These are phyloP conservation scores for Pisolithus tinctorius DNA, from an alignment of 768 basidiomycete species.

Conservation along the genomic window DNA sequence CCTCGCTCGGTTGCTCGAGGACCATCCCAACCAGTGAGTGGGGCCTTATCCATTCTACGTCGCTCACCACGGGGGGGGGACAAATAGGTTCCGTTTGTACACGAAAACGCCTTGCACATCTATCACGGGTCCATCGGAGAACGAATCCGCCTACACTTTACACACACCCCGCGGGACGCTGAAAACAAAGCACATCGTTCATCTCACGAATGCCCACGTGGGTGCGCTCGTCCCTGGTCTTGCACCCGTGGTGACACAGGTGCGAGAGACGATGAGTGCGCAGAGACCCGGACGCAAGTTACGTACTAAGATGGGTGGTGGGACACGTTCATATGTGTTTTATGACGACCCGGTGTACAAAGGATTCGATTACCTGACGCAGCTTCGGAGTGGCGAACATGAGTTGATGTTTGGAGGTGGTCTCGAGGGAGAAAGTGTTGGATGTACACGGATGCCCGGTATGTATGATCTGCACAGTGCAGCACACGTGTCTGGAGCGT, in stretches of 20 bases:
- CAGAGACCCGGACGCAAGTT: constrained; percentile 46
- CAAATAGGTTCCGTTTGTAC: constrained; percentile 32
- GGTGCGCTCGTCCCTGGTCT: constrained; percentile 40
- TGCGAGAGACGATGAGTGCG: constrained; percentile 56
- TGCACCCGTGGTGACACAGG: constrained; percentile 19
- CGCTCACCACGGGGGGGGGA: too few relatives aligned
- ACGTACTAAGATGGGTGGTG: constrained; percentile 24
- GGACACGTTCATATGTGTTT: constrained; percentile 54
- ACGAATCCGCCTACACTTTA: constrained; percentile 30
- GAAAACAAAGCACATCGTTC: constrained; percentile 37
- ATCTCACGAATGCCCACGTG: constrained; percentile 51
- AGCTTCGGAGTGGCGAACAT: constrained; percentile 38
- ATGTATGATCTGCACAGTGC: constrained; percentile 30
- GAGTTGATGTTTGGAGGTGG: constrained; percentile 69
- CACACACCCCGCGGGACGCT: constrained; percentile 38
- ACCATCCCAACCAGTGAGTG: constrained; percentile 35
- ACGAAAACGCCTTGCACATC: constrained; percentile 37
- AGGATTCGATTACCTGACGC: constrained; percentile 64
- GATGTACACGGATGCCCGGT: constrained; percentile 22
- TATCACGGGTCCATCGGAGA: constrained; percentile 23
- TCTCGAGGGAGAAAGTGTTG: constrained; percentile 21
- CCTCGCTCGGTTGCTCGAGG: constrained; percentile 42
- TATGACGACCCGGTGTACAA: constrained; percentile 33
- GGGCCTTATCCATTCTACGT: too few relatives aligned
- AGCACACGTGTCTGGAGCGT: constrained; percentile 40